These are phyloP conservation scores for Phytophthora megakarya DNA, from an alignment of 352 stramenopile species.

Conservation along the genomic window DNA sequence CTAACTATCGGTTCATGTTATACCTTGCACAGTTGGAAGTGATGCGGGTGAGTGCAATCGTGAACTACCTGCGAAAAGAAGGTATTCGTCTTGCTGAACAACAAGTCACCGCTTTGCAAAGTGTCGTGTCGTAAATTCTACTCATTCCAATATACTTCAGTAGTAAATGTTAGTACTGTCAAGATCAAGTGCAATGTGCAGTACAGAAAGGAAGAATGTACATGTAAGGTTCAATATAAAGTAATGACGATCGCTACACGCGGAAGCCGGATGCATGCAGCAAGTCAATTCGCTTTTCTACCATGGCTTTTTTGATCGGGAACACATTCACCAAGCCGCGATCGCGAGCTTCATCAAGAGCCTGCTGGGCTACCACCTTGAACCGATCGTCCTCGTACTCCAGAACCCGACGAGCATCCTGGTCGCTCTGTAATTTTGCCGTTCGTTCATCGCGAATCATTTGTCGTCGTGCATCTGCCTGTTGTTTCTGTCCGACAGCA, in stretches of 20 bases:
- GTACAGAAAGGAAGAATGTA: no score
- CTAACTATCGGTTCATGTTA: no score
- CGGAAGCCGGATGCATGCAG: constrained; percentile 75
- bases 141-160: no score
- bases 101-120: constrained; percentile 72
- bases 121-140: constrained; percentile 37
- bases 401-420: constrained; percentile 40
- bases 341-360: constrained; percentile 62
- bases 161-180: no score
- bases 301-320: constrained; percentile 73
- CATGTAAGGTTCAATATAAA: constrained; percentile 22
- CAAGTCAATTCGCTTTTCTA: constrained; percentile 75
- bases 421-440: constrained; percentile 36
- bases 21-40: constrained; percentile 51
- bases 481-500: constrained; percentile 75
- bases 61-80: constrained; percentile 75
- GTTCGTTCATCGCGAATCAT: constrained; percentile 49
- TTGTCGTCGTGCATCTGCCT: constrained; percentile 70
- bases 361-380: constrained; percentile 54
- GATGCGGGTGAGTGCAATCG: constrained; percentile 61
- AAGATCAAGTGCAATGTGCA: no score
- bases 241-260: constrained; percentile 42
- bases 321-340: constrained; percentile 66
- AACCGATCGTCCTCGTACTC: constrained; percentile 64
- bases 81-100: constrained; percentile 73